Evolutionary conservation across 179 eudicot genomes (phyloP).

Genomic region (Amaranthus tricolor): DNA sequence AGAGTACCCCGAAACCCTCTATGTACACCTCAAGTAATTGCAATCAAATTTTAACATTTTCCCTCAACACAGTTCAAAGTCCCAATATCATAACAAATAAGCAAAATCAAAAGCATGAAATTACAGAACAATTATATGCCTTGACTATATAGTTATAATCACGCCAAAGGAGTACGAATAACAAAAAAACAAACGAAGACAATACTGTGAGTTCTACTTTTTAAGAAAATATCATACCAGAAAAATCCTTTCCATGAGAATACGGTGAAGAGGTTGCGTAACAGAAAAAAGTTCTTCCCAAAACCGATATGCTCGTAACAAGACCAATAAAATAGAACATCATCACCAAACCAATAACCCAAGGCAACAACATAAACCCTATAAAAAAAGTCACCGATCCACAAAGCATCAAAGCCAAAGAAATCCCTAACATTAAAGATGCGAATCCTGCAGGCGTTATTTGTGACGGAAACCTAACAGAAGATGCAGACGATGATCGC

Average conservation of each 20-base stretch:
- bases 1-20: too few relatives aligned
- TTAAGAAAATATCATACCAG: slow-evolving; percentile 23
- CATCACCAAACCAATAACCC: slow-evolving; percentile 47
- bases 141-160: too few relatives aligned
- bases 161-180: too few relatives aligned
- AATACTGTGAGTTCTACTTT: too few relatives aligned
- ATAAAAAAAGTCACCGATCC: slow-evolving; percentile 52
- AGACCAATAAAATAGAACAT: slow-evolving; percentile 48
- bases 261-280: slow-evolving; percentile 36
- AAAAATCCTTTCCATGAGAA: slow-evolving; percentile 33
- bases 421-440: slow-evolving; percentile 45
- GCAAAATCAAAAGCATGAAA: background rate
- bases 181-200: too few relatives aligned
- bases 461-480: slow-evolving; percentile 25
- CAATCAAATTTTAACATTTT: background rate
- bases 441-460: slow-evolving; percentile 50
- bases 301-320: slow-evolving; percentile 35
- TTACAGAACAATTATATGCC: background rate
- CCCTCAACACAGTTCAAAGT: background rate
- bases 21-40: background rate
- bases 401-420: slow-evolving; percentile 43
- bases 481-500: slow-evolving; percentile 2
- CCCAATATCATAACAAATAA: background rate
- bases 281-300: slow-evolving; percentile 41
- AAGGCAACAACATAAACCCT: slow-evolving; percentile 46